Base-by-base conservation (phyloP, 805 yeast genomes). In the Lachancea quebecensis region DNA sequence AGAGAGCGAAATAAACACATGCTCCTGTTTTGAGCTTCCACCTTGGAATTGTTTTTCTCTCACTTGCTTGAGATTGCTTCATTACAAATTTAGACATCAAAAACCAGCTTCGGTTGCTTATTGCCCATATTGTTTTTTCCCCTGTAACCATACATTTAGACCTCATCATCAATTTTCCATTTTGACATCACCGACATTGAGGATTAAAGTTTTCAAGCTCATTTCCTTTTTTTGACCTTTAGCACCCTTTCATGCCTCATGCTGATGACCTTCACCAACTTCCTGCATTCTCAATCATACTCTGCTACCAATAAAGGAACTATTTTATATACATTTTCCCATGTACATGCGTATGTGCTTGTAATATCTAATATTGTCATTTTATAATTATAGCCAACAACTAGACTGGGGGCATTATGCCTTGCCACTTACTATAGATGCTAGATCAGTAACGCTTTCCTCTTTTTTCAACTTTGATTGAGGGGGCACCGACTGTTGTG, bases 391-490 rank as follows among this genome's bases (percentile, higher is more conserved):
- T 12, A 27, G 16, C 10, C n/a, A 27, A 27, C 15, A 12, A 17
- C 29, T n/a, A 28, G 17, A 17, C 28, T 38, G 14, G 17, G 10
- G 18, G n/a, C n/a, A n/a, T 38, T 49, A 54, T 11, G 57, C 50
- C 42, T 51, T 60, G 28, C 53, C 56, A 29, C 67, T 67, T 10
- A 68, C 64, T 21, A 71, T 67, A 1, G 74, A 70, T 44, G 78
- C 77, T 39, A 77, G 62, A 57, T 77, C 82, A 8, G 81, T 76
- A 40, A 69, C 60, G 4, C 82, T 77, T 44, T 73, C 80, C 46
- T 75, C 80, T 56, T 75, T 77, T 48, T 69, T 70, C 36, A 71
- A 49, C 7, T 61, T 54, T 18, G 49, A 51, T 16, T 55, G 50
- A 7, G 58, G 51, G 15, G 49, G 53, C 35, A 16, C 25, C n/a